These are phyloP conservation scores for Trametes cingulata DNA, from an alignment of 768 basidiomycete genomes.

Conservation along the genomic window DNA sequence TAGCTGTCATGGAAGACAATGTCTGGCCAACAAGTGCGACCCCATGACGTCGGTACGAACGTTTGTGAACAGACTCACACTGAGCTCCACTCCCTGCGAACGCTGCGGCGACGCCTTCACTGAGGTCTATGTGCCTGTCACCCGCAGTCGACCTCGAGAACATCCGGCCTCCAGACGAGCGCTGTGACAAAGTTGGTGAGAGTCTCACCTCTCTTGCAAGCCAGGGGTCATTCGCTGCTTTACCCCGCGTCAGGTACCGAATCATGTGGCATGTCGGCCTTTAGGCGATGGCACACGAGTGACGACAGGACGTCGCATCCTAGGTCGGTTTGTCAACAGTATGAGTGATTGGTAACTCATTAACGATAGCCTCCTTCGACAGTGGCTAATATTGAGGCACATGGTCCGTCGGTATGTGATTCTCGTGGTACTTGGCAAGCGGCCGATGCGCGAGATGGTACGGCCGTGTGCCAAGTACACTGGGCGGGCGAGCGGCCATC, in stretches of 20 bases:
- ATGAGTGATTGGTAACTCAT: no score
- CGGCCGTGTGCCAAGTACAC: background rate
- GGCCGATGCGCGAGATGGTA: background rate
- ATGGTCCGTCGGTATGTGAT: background rate
- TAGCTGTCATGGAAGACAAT: background rate
- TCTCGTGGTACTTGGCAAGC: constrained; percentile 1
- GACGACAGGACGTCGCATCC: no score
- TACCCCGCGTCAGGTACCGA: no score
- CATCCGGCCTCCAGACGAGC: no score
- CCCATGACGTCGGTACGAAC: constrained; percentile 1
- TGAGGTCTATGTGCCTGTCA: background rate
- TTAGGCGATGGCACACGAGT: no score
- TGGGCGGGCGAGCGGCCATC: background rate
- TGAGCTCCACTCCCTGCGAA: constrained; percentile 3
- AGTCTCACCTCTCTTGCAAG: no score
- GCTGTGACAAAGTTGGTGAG: no score
- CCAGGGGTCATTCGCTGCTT: no score
- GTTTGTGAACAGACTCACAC: background rate
- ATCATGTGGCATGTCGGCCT: no score
- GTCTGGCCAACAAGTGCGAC: background rate
- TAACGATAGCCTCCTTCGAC: background rate
- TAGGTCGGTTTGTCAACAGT: no score
- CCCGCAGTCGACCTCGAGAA: no score
- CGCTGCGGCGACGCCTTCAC: background rate
- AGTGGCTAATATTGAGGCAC: background rate